Percentiles rank a stretch among this genome's conserved stretches.
Evolutionary conservation across 805 yeast genomes (phyloP).

Genomic region (Yamadazyma nakazawae): DNA sequence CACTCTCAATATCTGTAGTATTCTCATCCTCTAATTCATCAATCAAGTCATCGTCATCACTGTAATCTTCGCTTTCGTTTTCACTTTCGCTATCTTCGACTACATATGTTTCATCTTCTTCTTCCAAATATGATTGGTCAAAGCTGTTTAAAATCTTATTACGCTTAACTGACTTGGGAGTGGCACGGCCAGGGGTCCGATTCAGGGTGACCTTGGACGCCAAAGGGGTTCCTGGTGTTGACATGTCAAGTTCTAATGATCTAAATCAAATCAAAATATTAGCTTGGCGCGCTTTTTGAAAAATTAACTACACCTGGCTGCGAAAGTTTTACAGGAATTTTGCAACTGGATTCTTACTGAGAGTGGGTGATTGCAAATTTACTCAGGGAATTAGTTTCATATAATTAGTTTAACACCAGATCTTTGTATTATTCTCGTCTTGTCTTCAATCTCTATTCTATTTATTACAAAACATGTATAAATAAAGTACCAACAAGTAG

Average conservation of each 20-base stretch:
- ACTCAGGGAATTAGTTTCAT: too few relatives aligned
- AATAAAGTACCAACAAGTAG: neutral
- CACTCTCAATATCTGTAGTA: slow-evolving; percentile 10
- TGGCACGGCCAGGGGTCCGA: neutral
- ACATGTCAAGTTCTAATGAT: neutral
- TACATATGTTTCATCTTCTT: slow-evolving; percentile 37
- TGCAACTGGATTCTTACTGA: too few relatives aligned
- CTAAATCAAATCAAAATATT: neutral
- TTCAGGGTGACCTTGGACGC: neutral
- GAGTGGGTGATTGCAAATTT: too few relatives aligned
- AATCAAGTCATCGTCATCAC: slow-evolving; percentile 8
- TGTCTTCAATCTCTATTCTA: neutral
- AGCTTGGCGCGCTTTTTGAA: neutral
- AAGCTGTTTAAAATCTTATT: slow-evolving; percentile 11
- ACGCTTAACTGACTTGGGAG: slow-evolving; percentile 13
- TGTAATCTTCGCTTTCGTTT: slow-evolving; percentile 13
- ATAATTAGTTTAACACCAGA: neutral
- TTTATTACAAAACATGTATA: neutral
- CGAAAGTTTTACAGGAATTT: neutral
- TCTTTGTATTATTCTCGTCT: neutral
- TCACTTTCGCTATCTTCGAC: slow-evolving; percentile 18
- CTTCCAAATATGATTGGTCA: slow-evolving; percentile 33
- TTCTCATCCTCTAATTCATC: slow-evolving; percentile 11
- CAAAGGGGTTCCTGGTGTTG: slow-evolving; percentile 3
- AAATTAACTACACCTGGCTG: neutral